Conservation (phyloP, 805 yeast genomes). For the Lipomyces anomalus region DNA sequence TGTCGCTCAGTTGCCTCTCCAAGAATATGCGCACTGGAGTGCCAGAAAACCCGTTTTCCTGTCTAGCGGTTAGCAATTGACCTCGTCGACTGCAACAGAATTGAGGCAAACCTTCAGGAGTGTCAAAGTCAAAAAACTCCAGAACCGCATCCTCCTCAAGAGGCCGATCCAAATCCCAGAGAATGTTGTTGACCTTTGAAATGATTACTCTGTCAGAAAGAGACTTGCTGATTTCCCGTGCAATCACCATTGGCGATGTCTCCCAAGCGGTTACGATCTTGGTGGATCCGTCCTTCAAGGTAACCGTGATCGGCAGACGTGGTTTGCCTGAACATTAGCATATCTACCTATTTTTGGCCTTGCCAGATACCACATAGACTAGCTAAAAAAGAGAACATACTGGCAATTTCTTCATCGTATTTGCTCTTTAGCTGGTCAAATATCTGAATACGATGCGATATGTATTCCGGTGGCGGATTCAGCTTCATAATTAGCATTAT, state of each 20-base stretch:
- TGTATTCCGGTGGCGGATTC: conserved; percentile 78
- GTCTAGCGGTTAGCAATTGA: background rate
- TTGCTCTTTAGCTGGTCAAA: conserved; percentile 76
- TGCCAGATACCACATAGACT: background rate
- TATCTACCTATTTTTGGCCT: background rate
- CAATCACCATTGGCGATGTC: conserved; percentile 83
- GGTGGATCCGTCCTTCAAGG: conserved; percentile 78
- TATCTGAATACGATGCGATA: conserved; percentile 68
- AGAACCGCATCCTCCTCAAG: conserved; percentile 63
- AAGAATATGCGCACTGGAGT: conserved; percentile 94
- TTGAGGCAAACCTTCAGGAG: conserved; percentile 66
- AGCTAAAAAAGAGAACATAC: conserved; percentile 36
- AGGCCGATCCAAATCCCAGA: conserved; percentile 96
- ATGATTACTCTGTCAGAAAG: conserved; percentile 85
- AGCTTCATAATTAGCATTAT: no score
- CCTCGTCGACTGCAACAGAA: background rate
- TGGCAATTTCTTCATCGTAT: conserved; percentile 66
- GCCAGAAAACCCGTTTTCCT: conserved; percentile 87
- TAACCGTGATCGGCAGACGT: conserved; percentile 64
- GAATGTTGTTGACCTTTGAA: conserved; percentile 79
- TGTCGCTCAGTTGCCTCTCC: conserved; percentile 99
- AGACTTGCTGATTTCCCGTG: conserved; percentile 76
- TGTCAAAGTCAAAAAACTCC: conserved; percentile 84
- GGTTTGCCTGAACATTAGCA: conserved; percentile 17
- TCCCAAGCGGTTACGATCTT: conserved; percentile 81